phyloP scores from a whole-genome alignment of 2,329 filamentous ascomycete species.

The Colletotrichum brevisporum region DNA sequence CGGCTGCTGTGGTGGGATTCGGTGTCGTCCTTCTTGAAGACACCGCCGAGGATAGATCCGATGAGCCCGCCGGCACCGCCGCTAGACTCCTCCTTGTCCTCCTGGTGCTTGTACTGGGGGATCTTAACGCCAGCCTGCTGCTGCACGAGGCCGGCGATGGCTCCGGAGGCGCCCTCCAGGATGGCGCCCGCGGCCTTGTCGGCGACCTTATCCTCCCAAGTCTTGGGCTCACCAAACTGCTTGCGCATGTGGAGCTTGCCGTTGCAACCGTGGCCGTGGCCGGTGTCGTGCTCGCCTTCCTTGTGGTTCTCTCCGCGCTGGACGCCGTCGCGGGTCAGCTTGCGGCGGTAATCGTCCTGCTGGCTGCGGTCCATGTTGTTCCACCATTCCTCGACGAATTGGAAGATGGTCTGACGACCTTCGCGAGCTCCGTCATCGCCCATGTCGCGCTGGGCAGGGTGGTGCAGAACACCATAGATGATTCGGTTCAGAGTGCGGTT shows the following conservation, averaged over 20 bases:
- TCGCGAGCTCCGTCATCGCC: constrained; percentile 80
- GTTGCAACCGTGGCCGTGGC: constrained; percentile 86
- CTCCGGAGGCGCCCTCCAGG: constrained; percentile 70
- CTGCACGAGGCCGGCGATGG: constrained; percentile 61
- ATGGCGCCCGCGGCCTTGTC: constrained; percentile 69
- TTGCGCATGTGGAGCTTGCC: constrained; percentile 86
- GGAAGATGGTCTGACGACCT: constrained; percentile 83
- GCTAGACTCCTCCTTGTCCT: constrained; percentile 66
- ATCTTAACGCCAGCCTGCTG: constrained; percentile 61
- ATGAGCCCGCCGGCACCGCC: constrained; percentile 79
- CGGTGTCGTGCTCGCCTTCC: constrained; percentile 84
- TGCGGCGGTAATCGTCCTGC: constrained; percentile 77
- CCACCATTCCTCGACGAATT: constrained; percentile 90
- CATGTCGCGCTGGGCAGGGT: constrained; percentile 82
- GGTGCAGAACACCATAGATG: constrained; percentile 86
- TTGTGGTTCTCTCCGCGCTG: constrained; percentile 86
- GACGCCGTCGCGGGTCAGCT: constrained; percentile 85
- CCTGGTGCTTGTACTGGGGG: constrained; percentile 47
- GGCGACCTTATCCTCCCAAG: constrained; percentile 69
- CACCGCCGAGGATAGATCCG: constrained; percentile 76
- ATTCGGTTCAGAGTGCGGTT: constrained; percentile 81
- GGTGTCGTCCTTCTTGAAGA: constrained; percentile 68
- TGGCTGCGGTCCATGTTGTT: constrained; percentile 71
- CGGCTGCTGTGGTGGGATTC: constrained; percentile 67
- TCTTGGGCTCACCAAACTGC: constrained; percentile 65